A percentile compares a stretch with the other conserved stretches of the same genome.
phyloP scores from a whole-genome alignment of 768 basidiomycete species.

The Mycena pura region DNA sequence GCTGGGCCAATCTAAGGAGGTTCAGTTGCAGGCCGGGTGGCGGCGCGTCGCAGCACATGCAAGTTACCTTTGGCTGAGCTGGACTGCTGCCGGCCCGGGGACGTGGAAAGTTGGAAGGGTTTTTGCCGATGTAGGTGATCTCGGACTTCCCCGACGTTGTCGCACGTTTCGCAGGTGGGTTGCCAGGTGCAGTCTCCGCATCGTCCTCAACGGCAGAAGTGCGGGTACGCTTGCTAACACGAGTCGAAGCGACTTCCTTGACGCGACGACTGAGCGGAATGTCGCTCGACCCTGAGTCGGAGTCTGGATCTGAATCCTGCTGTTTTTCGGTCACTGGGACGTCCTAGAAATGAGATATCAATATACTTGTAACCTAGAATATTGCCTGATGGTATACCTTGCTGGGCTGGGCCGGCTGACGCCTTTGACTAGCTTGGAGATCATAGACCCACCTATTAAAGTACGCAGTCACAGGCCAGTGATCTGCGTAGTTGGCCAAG shows the following conservation, averaged over 20 bases:
- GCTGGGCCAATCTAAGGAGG: no score
- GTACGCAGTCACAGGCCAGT: constrained; percentile 1
- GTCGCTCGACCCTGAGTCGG: not conserved
- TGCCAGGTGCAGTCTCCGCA: not conserved
- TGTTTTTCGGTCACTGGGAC: no score
- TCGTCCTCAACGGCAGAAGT: not conserved
- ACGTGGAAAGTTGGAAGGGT: not conserved
- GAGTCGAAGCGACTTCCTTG: not conserved
- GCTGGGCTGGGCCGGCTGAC: not conserved
- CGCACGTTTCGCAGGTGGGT: not conserved
- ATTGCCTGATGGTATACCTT: not conserved
- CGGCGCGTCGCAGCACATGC: not conserved
- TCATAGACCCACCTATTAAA: not conserved
- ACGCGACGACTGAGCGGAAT: not conserved
- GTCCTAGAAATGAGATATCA: no score
- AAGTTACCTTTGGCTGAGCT: not conserved
- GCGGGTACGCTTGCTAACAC: not conserved
- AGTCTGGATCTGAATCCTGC: no score
- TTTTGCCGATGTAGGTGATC: not conserved
- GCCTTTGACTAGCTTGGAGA: not conserved
- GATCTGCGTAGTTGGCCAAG: not conserved
- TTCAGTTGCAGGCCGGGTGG: not conserved
- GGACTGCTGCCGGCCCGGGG: not conserved
- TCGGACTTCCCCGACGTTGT: not conserved
- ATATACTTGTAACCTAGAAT: not conserved